Conservation (phyloP, 805 yeast genomes). For the Henningerozyma blattae region DNA sequence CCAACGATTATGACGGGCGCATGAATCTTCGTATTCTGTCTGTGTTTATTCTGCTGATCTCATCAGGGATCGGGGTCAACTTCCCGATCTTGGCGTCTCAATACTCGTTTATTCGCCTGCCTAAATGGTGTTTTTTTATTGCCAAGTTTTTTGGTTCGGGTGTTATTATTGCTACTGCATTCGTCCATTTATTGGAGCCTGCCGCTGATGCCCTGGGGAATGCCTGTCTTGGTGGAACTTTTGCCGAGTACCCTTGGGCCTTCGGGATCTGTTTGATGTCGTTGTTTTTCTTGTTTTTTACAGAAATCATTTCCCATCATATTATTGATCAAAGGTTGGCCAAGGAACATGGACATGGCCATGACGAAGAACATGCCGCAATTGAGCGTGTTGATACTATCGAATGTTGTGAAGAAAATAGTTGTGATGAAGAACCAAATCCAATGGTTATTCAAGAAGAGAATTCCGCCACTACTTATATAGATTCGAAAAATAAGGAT, state of each 20-base stretch:
- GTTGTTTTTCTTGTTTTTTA: slow-evolving; percentile 33
- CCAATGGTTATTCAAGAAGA: background rate
- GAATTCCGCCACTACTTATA: background rate
- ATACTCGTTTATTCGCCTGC: slow-evolving; percentile 46
- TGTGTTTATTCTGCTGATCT: slow-evolving; percentile 44
- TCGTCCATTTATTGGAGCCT: slow-evolving; percentile 61
- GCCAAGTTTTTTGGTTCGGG: slow-evolving; percentile 78
- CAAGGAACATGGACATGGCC: slow-evolving; percentile 5
- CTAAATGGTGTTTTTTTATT: slow-evolving; percentile 50
- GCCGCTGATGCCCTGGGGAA: slow-evolving; percentile 45
- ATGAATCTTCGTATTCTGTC: slow-evolving; percentile 39
- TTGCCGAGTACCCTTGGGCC: slow-evolving; percentile 43
- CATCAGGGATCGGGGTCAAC: slow-evolving; percentile 46
- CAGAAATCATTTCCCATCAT: slow-evolving; percentile 38
- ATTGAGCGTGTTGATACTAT: background rate
- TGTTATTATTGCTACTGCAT: slow-evolving; percentile 72
- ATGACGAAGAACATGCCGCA: background rate
- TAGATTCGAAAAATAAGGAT: background rate
- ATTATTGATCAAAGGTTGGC: slow-evolving; percentile 27
- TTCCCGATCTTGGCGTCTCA: slow-evolving; percentile 51
- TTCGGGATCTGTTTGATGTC: slow-evolving; percentile 42
- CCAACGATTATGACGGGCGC: slow-evolving; percentile 33
- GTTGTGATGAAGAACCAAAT: background rate
- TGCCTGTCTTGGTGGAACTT: slow-evolving; percentile 52
- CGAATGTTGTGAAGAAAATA: background rate